Base-by-base conservation (phyloP, 1,284 basidiomycete genomes). In the Heliocybe sulcata region DNA sequence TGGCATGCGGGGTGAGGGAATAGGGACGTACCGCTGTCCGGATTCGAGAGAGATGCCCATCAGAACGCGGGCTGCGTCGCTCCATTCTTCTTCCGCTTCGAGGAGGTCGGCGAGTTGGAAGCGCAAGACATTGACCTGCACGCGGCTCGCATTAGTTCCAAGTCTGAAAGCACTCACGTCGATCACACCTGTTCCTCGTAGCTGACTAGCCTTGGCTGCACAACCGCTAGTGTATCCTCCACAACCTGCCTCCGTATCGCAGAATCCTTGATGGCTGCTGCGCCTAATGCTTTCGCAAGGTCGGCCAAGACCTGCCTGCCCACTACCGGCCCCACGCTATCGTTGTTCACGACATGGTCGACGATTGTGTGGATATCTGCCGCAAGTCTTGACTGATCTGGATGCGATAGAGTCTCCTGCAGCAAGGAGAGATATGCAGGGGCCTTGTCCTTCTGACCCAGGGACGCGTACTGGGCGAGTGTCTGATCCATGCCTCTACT, bases 41-140 rank as follows among this genome's bases (percentile, higher is more conserved):
- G 91, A 88, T 64, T 98, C 94, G 35, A 97, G 75, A 1, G 92
- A 91, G 47, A 98, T 93, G 35, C 86, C 86, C 79, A 92, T 94
- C 31, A 99, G 79, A 10, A 95, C 88, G 45, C 84, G 83, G 1
- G 97, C 97, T 14, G 97, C 94, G 51, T 87, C 90, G 57, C 83
- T 85, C 90, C 94, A 99, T 65, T 94, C 92, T 67, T 98, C 94
- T 56, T 94, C 91, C 2, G 76, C 69, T 68, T 97, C 93, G n/a
- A 96, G 76, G 20, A 97, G 73, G 67, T 92, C 85, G 1, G 95
- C 92, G 29, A 97, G 83, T 64, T 94, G 86, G 63, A 92, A 90
- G 52, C 94, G 79, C 56, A 98, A 71, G 3, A 81, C 77, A 56
- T 92, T 93, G 6, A 90, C 85, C 93, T 97, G 67, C n/a, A n/a